phyloP scores from a whole-genome alignment of 441 rosid species.

The Pelargonium cotyledonis region DNA sequence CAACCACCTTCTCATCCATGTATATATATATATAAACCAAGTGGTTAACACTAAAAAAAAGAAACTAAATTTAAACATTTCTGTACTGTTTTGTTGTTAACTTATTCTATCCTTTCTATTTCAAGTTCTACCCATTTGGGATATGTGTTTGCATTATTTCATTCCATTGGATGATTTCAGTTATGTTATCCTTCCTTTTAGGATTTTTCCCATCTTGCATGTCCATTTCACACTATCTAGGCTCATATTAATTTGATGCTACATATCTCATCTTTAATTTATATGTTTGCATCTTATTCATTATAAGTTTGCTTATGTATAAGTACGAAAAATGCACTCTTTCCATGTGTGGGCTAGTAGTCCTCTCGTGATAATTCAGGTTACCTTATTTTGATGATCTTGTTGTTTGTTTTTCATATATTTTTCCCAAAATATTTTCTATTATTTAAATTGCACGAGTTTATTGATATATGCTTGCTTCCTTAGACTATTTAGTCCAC shows the following conservation, averaged over 20 bases:
- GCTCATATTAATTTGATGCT: not conserved
- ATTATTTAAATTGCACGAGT: not conserved
- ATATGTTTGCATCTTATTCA: too few relatives aligned
- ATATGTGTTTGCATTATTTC: constrained; percentile 53
- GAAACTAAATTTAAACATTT: not conserved
- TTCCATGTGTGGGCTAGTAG: not conserved
- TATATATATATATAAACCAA: too few relatives aligned
- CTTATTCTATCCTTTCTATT: not conserved
- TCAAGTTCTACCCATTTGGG: not conserved
- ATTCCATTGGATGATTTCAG: constrained; percentile 70
- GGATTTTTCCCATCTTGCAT: constrained; percentile 59
- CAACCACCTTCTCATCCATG: too few relatives aligned
- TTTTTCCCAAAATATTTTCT: not conserved
- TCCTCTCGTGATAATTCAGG: not conserved
- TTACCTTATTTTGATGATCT: not conserved
- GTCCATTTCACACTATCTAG: constrained; percentile 24
- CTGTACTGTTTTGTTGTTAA: not conserved
- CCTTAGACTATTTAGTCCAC: not conserved
- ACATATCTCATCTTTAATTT: not conserved
- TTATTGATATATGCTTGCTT: not conserved
- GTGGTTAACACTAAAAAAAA: too few relatives aligned
- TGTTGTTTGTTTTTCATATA: not conserved
- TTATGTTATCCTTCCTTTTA: constrained; percentile 67
- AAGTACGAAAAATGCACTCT: not conserved
- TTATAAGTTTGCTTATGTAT: too few relatives aligned